Base-by-base conservation (phyloP, 495 filamentous ascomycete genomes). In the Hypoxylon lienhwacheense region DNA sequence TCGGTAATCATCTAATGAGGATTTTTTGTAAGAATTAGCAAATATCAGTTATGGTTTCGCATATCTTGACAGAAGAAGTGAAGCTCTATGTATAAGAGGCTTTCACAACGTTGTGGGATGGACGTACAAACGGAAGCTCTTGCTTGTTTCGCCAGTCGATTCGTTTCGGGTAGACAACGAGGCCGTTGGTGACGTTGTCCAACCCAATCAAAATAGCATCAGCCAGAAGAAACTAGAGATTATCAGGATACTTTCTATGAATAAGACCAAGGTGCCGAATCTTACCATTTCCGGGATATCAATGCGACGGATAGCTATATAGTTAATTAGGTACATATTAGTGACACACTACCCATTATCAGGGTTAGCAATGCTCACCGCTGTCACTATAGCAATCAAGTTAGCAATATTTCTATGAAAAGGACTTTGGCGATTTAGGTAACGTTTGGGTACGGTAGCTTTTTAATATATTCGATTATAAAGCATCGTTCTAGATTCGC, bases 141-240 rank as follows among this genome's bases (percentile, higher is more conserved):
- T 58, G 35, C 33, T 84, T 77, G 33, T 95, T 74, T 45, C 74
- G 82, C 26, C 76, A 73, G 40, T 76, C 73, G 70, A 96, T 95
- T 45, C 89, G 77, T 32, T 82, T 81, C 26, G 89, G 88, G 75
- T 95, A 96, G 41, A 97, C 85, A 35, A 96, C 90, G 7, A 96
- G 79, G 24, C 91, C 91, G 33, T 79, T 80, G 37, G 79, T 80
- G 37, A 97, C 84, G 66, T 97, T 96, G 74, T 93, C 84, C 58
- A 96, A 79, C 8, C 85, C 78, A 16, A 90, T 80, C 22, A 89
- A 77, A 65, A 89, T 84, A 10, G 90, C 85, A 64, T 97, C 91
- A n/a, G 90, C 87, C 32, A 77, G 76, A 22, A 96, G 80, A 70
- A 89, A 93, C 53, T 66, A 42, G 0, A 35, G 2, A 32, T 19